These are phyloP conservation scores for Geotrichum phurueaensis DNA, from an alignment of 1,139 yeast genomes.

Conservation along the genomic window DNA sequence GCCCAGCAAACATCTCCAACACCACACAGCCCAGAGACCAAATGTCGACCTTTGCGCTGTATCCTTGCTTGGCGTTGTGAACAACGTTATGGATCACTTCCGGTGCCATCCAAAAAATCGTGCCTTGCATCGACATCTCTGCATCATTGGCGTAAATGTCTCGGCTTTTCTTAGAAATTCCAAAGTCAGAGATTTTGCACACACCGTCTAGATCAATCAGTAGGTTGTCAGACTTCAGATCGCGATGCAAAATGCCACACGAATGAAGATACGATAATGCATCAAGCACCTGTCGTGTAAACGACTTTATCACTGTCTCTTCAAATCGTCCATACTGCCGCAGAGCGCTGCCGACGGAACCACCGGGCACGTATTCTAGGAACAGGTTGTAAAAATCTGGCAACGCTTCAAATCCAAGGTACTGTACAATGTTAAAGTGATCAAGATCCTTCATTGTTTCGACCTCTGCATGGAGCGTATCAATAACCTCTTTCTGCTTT, in stretches of 20 bases:
- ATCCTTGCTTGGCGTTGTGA: constrained; percentile 78
- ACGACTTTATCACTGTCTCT: constrained; percentile 62
- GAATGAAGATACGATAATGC: constrained; percentile 84
- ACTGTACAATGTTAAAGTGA: constrained; percentile 91
- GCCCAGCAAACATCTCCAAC: constrained; percentile 78
- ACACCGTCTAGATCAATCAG: constrained; percentile 87
- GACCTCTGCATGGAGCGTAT: constrained; percentile 84
- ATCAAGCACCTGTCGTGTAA: constrained; percentile 72
- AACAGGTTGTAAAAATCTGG: constrained; percentile 74
- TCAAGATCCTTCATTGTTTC: constrained; percentile 92
- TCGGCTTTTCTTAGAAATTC: constrained; percentile 81
- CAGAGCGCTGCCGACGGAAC: constrained; percentile 84
- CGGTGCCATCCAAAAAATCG: constrained; percentile 99
- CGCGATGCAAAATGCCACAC: constrained; percentile 87
- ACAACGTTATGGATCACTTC: constrained; percentile 83
- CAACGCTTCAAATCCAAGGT: constrained; percentile 82
- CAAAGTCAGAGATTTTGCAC: constrained; percentile 94
- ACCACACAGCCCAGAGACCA: constrained; percentile 92
- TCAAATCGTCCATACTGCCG: constrained; percentile 82
- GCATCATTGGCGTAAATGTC: constrained; percentile 88
- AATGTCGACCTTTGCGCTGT: constrained; percentile 81
- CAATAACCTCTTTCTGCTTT: constrained; percentile 55
- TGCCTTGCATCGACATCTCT: constrained; percentile 97
- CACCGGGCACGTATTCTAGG: constrained; percentile 96
- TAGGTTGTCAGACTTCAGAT: constrained; percentile 90